A percentile compares a stretch with the other conserved stretches of the same genome.
Conservation (phyloP, 2,329 filamentous ascomycete genomes). For the Parasarocladium wereldwijsianum region DNA sequence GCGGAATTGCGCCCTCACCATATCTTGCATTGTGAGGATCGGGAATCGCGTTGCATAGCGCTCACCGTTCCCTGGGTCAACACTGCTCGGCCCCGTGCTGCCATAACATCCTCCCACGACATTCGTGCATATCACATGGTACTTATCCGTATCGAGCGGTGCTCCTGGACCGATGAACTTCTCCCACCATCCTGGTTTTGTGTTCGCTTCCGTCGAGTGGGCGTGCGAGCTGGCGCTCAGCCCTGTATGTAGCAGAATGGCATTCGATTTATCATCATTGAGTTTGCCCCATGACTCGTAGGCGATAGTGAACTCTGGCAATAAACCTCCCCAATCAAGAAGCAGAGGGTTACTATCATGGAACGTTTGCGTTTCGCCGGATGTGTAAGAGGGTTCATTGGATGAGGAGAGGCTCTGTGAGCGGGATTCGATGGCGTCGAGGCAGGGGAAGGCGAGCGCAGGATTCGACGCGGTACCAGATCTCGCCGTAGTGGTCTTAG, state of each 20-base stretch:
- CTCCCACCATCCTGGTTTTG: slow-evolving; percentile 95
- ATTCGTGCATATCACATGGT: slow-evolving; percentile 91
- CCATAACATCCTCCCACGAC: slow-evolving; percentile 93
- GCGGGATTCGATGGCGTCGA: slow-evolving; percentile 68
- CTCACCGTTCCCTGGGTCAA: slow-evolving; percentile 78
- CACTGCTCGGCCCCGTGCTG: slow-evolving; percentile 76
- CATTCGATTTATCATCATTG: slow-evolving; percentile 72
- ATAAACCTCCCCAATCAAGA: slow-evolving; percentile 88
- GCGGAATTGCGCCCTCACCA: slow-evolving; percentile 91
- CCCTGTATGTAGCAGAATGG: slow-evolving; percentile 83
- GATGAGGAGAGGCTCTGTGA: slow-evolving; percentile 66
- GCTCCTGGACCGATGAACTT: slow-evolving; percentile 85
- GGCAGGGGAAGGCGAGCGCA: slow-evolving; percentile 77
- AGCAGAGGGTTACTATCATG: slow-evolving; percentile 60
- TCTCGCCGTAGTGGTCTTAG: too few species aligned
- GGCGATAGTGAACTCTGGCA: slow-evolving; percentile 77
- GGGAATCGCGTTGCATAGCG: slow-evolving; percentile 90
- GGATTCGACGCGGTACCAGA: slow-evolving; percentile 51
- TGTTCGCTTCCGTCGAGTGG: slow-evolving; percentile 75
- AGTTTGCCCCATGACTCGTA: slow-evolving; percentile 86
- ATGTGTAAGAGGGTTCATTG: slow-evolving; percentile 88
- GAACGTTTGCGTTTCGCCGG: slow-evolving; percentile 68
- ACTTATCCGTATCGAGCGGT: slow-evolving; percentile 79
- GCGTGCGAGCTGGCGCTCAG: slow-evolving; percentile 96
- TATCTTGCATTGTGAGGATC: slow-evolving; percentile 89